These are phyloP conservation scores for Sisymbrium altissimum DNA, from an alignment of 345 rosid genomes.

Conservation along the genomic window DNA sequence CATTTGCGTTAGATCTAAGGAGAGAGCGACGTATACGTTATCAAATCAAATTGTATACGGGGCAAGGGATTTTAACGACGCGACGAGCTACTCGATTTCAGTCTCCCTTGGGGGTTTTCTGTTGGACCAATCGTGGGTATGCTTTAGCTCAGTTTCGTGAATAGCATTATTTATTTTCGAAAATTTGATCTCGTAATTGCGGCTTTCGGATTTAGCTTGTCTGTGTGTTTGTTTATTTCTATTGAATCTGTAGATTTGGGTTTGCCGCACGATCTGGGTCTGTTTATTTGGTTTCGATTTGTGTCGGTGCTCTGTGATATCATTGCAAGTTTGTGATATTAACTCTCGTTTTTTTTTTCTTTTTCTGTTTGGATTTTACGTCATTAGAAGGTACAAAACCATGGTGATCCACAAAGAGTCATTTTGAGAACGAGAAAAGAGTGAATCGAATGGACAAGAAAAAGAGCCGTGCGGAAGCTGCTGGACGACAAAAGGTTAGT, in stretches of 20 bases:
- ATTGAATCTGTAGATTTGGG: conserved; percentile 19
- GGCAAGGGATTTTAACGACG: conserved; percentile 3
- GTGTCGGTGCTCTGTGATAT: conserved; percentile 28
- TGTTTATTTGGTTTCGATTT: not conserved
- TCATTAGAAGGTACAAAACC: conserved; percentile 23
- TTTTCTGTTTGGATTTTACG: not conserved
- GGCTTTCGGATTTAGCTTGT: not conserved
- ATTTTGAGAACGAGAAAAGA: conserved; percentile 30
- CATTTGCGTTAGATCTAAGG: conserved; percentile 34
- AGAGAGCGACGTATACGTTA: conserved; percentile 8
- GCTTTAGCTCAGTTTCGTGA: conserved; percentile 20
- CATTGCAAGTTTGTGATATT: not conserved
- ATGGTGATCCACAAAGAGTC: conserved; percentile 37
- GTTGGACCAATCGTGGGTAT: conserved; percentile 19
- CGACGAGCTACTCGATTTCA: conserved; percentile 18
- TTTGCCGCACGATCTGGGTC: conserved; percentile 11
- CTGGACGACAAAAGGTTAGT: conserved; percentile 88
- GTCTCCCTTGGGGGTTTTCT: not conserved
- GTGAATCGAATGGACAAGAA: conserved; percentile 81
- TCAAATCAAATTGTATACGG: not conserved
- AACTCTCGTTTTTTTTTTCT: not conserved
- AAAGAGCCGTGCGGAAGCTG: conserved; percentile 82
- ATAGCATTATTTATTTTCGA: not conserved
- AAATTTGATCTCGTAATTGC: conserved; percentile 5
- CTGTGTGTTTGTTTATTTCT: not conserved